These are phyloP conservation scores for Aspergillus quadrilineatus DNA, from an alignment of 2,329 filamentous ascomycete genomes.

Conservation along the genomic window DNA sequence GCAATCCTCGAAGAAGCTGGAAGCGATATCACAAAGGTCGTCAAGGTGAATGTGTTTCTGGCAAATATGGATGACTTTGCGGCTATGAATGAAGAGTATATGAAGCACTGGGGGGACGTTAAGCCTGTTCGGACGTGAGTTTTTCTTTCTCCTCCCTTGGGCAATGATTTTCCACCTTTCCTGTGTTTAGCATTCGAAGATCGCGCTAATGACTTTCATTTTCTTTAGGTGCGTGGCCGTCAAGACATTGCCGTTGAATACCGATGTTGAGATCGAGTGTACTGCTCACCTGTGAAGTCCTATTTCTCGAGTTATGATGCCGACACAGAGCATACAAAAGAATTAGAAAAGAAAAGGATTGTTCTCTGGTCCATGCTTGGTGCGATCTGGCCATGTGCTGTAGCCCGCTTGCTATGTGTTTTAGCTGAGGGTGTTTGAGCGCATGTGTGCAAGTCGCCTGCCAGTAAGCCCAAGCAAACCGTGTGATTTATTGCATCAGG, in stretches of 20 bases:
- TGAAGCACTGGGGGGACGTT: constrained; percentile 62
- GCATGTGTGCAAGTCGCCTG: too few species aligned
- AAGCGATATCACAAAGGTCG: constrained; percentile 58
- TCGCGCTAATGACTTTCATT: background rate
- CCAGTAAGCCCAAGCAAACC: too few species aligned
- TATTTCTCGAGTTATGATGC: background rate
- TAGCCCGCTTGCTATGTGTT: too few species aligned
- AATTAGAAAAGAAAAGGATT: background rate
- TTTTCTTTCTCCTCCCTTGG: background rate
- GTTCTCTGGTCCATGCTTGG: background rate
- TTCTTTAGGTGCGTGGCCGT: constrained; percentile 70
- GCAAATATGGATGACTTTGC: constrained; percentile 65
- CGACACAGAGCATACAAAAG: background rate
- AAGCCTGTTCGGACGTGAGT: constrained; percentile 58
- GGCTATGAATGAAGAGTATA: constrained; percentile 83
- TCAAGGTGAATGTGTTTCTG: constrained; percentile 68
- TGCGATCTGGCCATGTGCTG: too few species aligned
- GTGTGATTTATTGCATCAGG: too few species aligned
- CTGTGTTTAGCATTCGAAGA: background rate
- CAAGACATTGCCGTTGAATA: constrained; percentile 81
- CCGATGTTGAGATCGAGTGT: constrained; percentile 86
- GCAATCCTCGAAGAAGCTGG: constrained; percentile 62
- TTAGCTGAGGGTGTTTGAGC: too few species aligned
- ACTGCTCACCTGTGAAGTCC: constrained; percentile 46
- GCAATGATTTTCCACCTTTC: background rate